Base-by-base conservation (phyloP, 768 basidiomycete genomes). In the Myochromella boudieri region DNA sequence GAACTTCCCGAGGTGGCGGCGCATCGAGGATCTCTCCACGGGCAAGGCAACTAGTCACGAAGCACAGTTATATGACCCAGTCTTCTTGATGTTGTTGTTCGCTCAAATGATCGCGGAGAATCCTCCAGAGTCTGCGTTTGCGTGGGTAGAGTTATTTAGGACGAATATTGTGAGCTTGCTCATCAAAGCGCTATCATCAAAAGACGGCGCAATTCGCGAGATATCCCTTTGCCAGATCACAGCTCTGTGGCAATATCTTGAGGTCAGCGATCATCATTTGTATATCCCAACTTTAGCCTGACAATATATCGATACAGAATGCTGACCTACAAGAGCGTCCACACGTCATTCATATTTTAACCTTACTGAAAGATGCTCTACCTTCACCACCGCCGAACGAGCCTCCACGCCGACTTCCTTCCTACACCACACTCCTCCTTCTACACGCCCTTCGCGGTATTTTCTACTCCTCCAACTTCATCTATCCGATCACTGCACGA, bases 101-200 rank as follows among this genome's bases (percentile, higher is more conserved):
- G 75, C 78, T 3, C 76, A 84, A 41, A 77, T 82, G 62, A 68
- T 94, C n/a, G 66, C 68, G 1, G 81, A 86, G 26, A 74, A 71
- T 42, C 73, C 65, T 12, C 85, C 82, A 1, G 62, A 74, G 1
- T 80, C 81, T 0, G 76, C 82, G 0, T 66, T 86, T 48, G 80
- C 75, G n/a, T 95, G 93, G 93, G 85, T 95, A 11, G 85, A 90
- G 57, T 62, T 97, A 14, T 84, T 95, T 60, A 71, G 92, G 53
- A 87, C 86, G 6, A 94, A 95, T 53, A 70, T 85, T 9, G 76
- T 87, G 10, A 78, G 87, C 36, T 54, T 97, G 38, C 74, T 88
- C 2, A 75, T 95, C 17, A 80, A 87, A 11, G 74, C 80, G 0
- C 62, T 97, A 38, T 87, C 91, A 0, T 79, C 86, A 4, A 81